phyloP scores from a whole-genome alignment of 2,329 filamentous ascomycete species.

The Ascochyta koolunga region DNA sequence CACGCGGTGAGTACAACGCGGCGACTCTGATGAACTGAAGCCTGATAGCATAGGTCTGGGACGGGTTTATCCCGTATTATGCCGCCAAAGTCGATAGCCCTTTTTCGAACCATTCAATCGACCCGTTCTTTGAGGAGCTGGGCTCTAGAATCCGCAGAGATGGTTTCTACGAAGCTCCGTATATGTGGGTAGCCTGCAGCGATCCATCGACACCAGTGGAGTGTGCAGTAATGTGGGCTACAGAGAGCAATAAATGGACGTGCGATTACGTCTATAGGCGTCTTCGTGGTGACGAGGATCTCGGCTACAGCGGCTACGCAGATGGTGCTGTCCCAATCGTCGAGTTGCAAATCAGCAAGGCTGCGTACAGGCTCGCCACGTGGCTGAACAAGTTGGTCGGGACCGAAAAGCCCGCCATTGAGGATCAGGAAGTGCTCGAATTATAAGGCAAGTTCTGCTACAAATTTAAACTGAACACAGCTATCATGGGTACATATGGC shows the following conservation, averaged over 20 bases:
- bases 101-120: conserved; percentile 46
- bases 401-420: conserved; percentile 1
- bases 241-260: conserved; percentile 48
- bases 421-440: conserved; percentile 26
- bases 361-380: conserved; percentile 46
- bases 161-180: conserved; percentile 43
- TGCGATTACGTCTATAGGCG: conserved; percentile 49
- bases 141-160: conserved; percentile 45
- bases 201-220: conserved; percentile 39
- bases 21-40: background rate
- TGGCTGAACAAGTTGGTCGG: conserved; percentile 49
- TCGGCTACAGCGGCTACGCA: conserved; percentile 47
- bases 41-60: conserved; percentile 46
- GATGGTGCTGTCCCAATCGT: conserved; percentile 48
- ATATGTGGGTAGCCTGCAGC: conserved; percentile 46
- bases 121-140: conserved; percentile 45
- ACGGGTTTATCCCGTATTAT: conserved; percentile 48
- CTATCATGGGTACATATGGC: no score
- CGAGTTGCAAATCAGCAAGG: conserved; percentile 51
- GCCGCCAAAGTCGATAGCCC: conserved; percentile 39
- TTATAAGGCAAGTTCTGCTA: conserved; percentile 5
- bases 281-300: conserved; percentile 39
- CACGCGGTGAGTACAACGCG: conserved; percentile 41
- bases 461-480: no score
- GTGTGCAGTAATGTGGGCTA: conserved; percentile 48